These are phyloP conservation scores for Pythium phragmiticola DNA, from an alignment of 352 stramenopile genomes.

Conservation along the genomic window DNA sequence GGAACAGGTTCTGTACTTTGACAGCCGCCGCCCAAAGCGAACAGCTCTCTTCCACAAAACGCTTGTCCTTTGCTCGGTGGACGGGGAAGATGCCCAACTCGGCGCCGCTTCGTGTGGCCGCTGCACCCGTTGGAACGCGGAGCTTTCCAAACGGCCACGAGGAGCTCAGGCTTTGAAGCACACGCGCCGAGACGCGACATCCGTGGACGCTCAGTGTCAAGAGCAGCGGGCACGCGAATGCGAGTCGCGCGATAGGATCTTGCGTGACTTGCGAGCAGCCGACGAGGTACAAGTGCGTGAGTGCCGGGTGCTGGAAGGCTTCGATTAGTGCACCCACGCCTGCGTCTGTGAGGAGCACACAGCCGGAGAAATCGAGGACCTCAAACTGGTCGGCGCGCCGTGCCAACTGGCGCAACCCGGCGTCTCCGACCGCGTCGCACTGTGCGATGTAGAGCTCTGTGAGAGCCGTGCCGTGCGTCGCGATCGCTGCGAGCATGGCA, in stretches of 20 bases:
- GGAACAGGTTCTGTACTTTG: constrained; percentile 67
- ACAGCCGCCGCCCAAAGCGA: constrained; percentile 54
- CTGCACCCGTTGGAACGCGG: constrained; percentile 31
- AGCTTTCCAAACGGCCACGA: constrained; percentile 66
- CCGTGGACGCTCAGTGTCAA: constrained; percentile 70
- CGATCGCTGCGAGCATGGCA: constrained; percentile 53
- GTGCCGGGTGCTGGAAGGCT: constrained; percentile 46
- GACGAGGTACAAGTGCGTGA: constrained; percentile 57
- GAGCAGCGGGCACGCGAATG: constrained; percentile 62
- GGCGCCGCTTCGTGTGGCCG: constrained; percentile 14
- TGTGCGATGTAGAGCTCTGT: constrained; percentile 55
- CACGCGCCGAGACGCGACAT: constrained; percentile 56
- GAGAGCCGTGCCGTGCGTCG: constrained; percentile 30
- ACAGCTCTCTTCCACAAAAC: constrained; percentile 58
- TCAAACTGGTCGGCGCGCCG: constrained; percentile 59
- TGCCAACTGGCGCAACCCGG: constrained; percentile 50
- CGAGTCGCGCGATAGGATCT: constrained; percentile 56
- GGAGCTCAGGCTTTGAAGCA: constrained; percentile 59
- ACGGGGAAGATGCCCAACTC: constrained; percentile 69
- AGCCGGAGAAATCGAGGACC: constrained; percentile 59
- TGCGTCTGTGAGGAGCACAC: constrained; percentile 47
- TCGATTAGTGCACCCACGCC: constrained; percentile 53
- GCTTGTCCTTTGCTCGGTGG: constrained; percentile 64
- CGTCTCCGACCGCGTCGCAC: constrained; percentile 64
- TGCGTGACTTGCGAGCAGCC: constrained; percentile 64